phyloP scores from a whole-genome alignment of 2,329 filamentous ascomycete genomes.

The Alternaria burnsii region DNA sequence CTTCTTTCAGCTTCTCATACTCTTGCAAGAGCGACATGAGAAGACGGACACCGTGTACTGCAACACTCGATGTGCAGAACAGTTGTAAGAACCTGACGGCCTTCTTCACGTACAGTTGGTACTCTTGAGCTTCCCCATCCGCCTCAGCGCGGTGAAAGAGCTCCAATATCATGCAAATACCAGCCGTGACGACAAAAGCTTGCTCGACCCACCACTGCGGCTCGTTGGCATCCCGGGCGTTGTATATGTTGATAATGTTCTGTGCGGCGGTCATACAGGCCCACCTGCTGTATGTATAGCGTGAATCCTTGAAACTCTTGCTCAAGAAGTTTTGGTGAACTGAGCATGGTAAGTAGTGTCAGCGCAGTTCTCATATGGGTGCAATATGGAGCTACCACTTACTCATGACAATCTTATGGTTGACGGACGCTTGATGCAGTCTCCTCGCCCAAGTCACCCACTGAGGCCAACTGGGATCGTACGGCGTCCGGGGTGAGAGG shows the following conservation, averaged over 20 bases:
- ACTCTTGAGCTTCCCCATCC: conserved; percentile 35
- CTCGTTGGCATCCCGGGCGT: conserved; percentile 46
- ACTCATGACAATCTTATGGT: conserved; percentile 58
- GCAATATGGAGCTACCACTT: neutral
- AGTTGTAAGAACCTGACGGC: conserved; percentile 44
- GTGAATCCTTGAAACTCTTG: conserved; percentile 53
- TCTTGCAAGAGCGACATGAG: conserved; percentile 48
- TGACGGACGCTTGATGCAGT: conserved; percentile 50
- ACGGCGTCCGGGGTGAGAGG: conserved; percentile 42
- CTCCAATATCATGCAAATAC: conserved; percentile 40
- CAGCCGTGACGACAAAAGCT: conserved; percentile 43
- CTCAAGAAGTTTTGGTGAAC: conserved; percentile 55
- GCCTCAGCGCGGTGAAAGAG: conserved; percentile 36
- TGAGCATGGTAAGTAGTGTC: neutral
- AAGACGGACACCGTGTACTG: conserved; percentile 50
- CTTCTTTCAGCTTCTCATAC: conserved; percentile 32
- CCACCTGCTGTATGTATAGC: conserved; percentile 55
- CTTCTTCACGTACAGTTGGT: conserved; percentile 42
- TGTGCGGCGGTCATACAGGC: conserved; percentile 54
- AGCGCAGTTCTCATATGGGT: neutral
- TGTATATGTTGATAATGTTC: conserved; percentile 53
- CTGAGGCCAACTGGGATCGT: conserved; percentile 51
- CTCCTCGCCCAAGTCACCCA: conserved; percentile 54
- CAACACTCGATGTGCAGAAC: conserved; percentile 29
- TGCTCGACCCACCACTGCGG: conserved; percentile 56